These are phyloP conservation scores for Linnemannia elongata DNA, from an alignment of 192 early-diverging fungal species.

Conservation along the genomic window DNA sequence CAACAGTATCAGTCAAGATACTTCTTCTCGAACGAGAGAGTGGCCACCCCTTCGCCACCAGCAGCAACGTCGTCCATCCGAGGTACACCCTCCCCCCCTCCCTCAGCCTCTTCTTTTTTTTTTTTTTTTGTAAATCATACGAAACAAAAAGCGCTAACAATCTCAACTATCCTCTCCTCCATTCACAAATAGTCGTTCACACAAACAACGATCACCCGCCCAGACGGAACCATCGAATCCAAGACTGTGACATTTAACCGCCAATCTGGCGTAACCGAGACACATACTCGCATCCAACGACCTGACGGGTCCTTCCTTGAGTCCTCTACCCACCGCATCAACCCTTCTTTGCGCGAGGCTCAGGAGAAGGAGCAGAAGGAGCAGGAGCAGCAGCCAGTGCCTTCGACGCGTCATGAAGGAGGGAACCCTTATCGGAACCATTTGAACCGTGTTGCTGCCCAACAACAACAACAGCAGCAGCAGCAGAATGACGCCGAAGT, in stretches of 20 bases:
- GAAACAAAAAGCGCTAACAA: neutral
- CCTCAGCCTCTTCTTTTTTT: neutral
- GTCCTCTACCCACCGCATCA: neutral
- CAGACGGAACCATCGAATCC: constrained; percentile 34
- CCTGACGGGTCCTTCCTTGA: constrained; percentile 34
- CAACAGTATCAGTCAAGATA: neutral
- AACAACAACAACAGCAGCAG: constrained; percentile 1
- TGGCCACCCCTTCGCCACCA: neutral
- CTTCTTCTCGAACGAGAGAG: neutral
- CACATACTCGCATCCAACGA: constrained; percentile 12
- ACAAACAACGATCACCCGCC: constrained; percentile 25
- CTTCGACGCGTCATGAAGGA: neutral
- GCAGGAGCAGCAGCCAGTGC: neutral
- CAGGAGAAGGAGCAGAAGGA: neutral
- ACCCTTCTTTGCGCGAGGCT: neutral
- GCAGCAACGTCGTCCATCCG: neutral
- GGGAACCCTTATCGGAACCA: neutral
- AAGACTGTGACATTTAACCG: constrained; percentile 19
- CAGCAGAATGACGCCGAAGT: neutral
- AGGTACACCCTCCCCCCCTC: neutral
- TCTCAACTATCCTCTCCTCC: neutral
- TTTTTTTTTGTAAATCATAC: too few species aligned
- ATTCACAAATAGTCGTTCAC: constrained; percentile 16
- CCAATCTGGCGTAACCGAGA: constrained; percentile 8
- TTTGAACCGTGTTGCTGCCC: neutral